phyloP scores from a whole-genome alignment of 495 filamentous ascomycete species.

The Staphylotrichum tortipilum region DNA sequence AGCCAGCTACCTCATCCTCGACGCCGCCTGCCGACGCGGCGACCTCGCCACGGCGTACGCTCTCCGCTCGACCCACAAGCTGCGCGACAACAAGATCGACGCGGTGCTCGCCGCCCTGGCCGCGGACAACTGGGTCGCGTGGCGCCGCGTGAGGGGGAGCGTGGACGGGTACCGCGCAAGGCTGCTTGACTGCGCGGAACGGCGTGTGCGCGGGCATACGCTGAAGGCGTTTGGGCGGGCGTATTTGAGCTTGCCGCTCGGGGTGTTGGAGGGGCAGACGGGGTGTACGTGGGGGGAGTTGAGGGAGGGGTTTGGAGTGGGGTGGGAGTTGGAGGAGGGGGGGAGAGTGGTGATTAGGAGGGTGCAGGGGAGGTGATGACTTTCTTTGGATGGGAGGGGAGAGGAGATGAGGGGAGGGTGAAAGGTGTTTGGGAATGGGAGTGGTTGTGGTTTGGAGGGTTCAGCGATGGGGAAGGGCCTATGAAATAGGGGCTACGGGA shows the following conservation, averaged over 20 bases:
- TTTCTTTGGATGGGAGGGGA: too few species aligned
- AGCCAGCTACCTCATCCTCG: slow-evolving; percentile 71
- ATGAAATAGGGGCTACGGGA: too few species aligned
- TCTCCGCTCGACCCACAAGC: slow-evolving; percentile 41
- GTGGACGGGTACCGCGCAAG: slow-evolving; percentile 69
- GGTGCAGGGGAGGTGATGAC: slow-evolving; percentile 30
- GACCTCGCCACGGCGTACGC: slow-evolving; percentile 64
- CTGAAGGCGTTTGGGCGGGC: slow-evolving; percentile 75
- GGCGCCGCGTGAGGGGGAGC: slow-evolving; percentile 58
- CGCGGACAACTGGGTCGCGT: slow-evolving; percentile 73
- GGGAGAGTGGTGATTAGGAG: slow-evolving; percentile 61
- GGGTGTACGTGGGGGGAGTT: slow-evolving; percentile 60
- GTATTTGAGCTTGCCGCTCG: slow-evolving; percentile 64
- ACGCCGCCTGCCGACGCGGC: slow-evolving; percentile 77
- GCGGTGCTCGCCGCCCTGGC: slow-evolving; percentile 60
- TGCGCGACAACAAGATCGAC: slow-evolving; percentile 55
- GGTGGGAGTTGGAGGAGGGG: slow-evolving; percentile 56
- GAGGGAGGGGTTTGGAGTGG: slow-evolving; percentile 54
- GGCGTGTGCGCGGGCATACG: slow-evolving; percentile 57
- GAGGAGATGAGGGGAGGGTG: too few species aligned
- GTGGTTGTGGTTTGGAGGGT: neutral
- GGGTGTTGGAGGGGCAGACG: slow-evolving; percentile 55
- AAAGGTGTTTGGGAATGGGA: too few species aligned
- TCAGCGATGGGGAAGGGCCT: too few species aligned
- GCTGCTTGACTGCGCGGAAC: slow-evolving; percentile 73